Base-by-base conservation (phyloP, 805 yeast genomes). In the Starmerella etchellsii region DNA sequence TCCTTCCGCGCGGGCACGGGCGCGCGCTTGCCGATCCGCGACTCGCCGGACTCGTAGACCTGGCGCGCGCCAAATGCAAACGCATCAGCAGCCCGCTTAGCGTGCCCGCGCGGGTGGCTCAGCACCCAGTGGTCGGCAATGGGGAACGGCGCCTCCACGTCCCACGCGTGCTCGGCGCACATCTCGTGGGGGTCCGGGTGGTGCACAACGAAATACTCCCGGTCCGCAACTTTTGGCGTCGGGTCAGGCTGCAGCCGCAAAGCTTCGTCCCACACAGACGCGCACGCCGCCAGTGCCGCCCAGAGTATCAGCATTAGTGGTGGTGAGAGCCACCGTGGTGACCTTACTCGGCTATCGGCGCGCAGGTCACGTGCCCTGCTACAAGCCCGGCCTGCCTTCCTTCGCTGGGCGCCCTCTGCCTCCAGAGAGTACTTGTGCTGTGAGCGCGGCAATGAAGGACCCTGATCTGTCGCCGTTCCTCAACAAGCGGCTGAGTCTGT, bases 401-500 rank as follows among this genome's bases (percentile, higher is more conserved):
- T n/a, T n/a, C n/a, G n/a, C n/a, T n/a, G n/a, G n/a, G n/a, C n/a
- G n/a, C n/a, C n/a, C n/a, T n/a, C n/a, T n/a, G n/a, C n/a, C n/a
- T n/a, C n/a, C n/a, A n/a, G n/a, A n/a, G n/a, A n/a, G n/a, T n/a
- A n/a, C n/a, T n/a, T n/a, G n/a, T n/a, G n/a, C n/a, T n/a, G n/a
- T n/a, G n/a, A n/a, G n/a, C n/a, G n/a, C n/a, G n/a, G 18, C 34
- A 25, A 47, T 43, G 43, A 33, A 35, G 16, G 46, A 52, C 38
- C 64, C 64, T 3, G 65, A 61, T 44, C 49, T 61, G 37, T 50
- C 43, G n/a, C 51, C 79, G 78, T 84, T 82, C 57, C 69, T 83
- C 72, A 87, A 81, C 55, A 82, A 81, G 61, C 73, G 74, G 53
- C 68, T 88, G 22, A 66, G 75, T 13, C 64, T 88, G 15, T 81